Evolutionary conservation across 116 monocot genomes (phyloP).

Genomic region (Posidonia oceanica): DNA sequence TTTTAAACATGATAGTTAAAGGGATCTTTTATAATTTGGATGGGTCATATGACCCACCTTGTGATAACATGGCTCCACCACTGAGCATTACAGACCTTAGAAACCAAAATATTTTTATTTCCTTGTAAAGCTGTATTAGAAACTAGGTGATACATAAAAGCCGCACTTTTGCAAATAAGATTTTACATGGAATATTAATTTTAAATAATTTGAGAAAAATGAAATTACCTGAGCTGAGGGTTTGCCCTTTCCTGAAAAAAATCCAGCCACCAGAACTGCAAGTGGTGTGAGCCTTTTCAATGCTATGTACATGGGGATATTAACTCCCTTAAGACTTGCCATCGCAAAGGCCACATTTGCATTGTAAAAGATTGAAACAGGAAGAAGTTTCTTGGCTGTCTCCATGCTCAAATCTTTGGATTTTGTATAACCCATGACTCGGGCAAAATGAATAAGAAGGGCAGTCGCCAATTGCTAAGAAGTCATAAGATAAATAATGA

Average conservation of each 20-base stretch:
- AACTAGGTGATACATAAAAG: neutral
- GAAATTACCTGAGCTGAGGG: conserved; percentile 56
- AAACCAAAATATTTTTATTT: too few species aligned
- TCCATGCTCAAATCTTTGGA: conserved; percentile 33
- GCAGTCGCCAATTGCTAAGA: conserved; percentile 76
- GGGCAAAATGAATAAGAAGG: conserved; percentile 63
- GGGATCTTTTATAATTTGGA: too few species aligned
- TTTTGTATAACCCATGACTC: conserved; percentile 48
- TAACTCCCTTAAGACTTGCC: conserved; percentile 90
- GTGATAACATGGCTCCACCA: too few species aligned
- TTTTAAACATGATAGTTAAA: too few species aligned
- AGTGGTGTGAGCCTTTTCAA: conserved; percentile 95
- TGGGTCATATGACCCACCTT: too few species aligned
- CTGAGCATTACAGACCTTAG: too few species aligned
- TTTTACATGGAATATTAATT: neutral
- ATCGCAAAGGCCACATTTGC: conserved; percentile 98
- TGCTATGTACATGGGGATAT: conserved; percentile 99
- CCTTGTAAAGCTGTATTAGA: neutral
- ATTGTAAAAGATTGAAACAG: conserved; percentile 89
- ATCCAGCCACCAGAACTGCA: conserved; percentile 75
- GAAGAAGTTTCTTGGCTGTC: conserved; percentile 90
- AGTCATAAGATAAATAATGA: conserved; percentile 3
- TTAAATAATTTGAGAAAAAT: neutral
- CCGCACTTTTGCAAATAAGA: neutral
- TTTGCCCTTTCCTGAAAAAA: conserved; percentile 68